phyloP scores from a whole-genome alignment of 495 filamentous ascomycete species.

The Penicillium argentinense region DNA sequence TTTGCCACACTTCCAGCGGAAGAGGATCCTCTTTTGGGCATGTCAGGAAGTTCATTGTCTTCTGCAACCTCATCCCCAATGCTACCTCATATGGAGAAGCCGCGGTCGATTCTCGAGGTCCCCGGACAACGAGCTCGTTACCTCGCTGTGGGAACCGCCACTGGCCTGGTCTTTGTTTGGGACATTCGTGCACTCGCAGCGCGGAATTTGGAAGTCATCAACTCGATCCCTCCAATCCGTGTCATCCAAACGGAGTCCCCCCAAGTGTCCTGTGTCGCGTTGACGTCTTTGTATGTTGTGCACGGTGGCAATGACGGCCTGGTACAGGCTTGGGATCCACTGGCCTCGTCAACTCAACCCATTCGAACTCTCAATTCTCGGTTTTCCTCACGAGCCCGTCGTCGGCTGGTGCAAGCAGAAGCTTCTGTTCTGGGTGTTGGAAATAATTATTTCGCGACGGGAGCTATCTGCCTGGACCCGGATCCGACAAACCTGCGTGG shows the following conservation, averaged over 20 bases:
- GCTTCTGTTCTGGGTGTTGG: slow-evolving; percentile 63
- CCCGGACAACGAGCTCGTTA: slow-evolving; percentile 84
- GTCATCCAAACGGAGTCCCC: slow-evolving; percentile 92
- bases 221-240: slow-evolving; percentile 63
- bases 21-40: slow-evolving; percentile 71
- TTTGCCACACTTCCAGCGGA: slow-evolving; percentile 65
- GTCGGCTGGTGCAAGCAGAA: slow-evolving; percentile 70
- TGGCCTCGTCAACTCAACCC: slow-evolving; percentile 76
- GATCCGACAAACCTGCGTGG: slow-evolving; percentile 90
- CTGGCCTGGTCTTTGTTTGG: slow-evolving; percentile 80
- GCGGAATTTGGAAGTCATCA: slow-evolving; percentile 48
- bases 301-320: slow-evolving; percentile 94
- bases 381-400: slow-evolving; percentile 77
- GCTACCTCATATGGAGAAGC: slow-evolving; percentile 47
- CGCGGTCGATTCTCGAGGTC: slow-evolving; percentile 50
- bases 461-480: slow-evolving; percentile 83
- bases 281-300: slow-evolving; percentile 84
- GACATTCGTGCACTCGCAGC: slow-evolving; percentile 68
- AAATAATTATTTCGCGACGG: slow-evolving; percentile 78
- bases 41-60: slow-evolving; percentile 56
- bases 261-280: slow-evolving; percentile 77
- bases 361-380: slow-evolving; percentile 88
- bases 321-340: slow-evolving; percentile 94
- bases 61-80: slow-evolving; percentile 59
- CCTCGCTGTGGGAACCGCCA: slow-evolving; percentile 75